Conservation (phyloP, 2,329 filamentous ascomycete genomes). For the Dothideomycetes sp. region DNA sequence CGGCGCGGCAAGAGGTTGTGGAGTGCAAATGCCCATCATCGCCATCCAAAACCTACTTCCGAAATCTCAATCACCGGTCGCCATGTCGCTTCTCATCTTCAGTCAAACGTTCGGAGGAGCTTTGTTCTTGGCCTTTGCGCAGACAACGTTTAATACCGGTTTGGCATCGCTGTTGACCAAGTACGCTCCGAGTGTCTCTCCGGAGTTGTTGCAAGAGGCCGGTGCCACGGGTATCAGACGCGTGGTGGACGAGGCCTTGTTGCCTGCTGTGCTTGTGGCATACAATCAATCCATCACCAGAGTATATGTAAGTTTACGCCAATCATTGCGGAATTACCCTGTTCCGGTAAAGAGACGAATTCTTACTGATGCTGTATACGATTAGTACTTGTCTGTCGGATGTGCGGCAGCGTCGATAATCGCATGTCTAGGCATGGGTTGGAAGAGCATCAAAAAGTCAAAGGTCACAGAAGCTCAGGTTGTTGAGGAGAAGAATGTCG, state of each 20-base stretch:
- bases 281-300: conserved; percentile 53
- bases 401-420: neutral
- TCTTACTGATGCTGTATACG: no score
- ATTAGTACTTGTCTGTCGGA: conserved; percentile 1
- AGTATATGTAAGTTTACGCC: no score
- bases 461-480: no score
- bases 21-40: conserved; percentile 44
- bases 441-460: conserved; percentile 7
- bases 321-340: no score
- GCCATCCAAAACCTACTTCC: conserved; percentile 28
- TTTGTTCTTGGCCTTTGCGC: conserved; percentile 23
- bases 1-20: conserved; percentile 40
- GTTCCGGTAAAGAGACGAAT: no score
- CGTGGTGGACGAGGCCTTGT: conserved; percentile 41
- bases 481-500: no score
- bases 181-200: conserved; percentile 31
- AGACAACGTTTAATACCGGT: conserved; percentile 24
- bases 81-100: conserved; percentile 26
- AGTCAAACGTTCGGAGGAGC: conserved; percentile 24
- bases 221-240: conserved; percentile 54
- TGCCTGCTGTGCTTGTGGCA: conserved; percentile 48
- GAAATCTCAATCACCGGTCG: conserved; percentile 23
- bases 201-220: conserved; percentile 33
- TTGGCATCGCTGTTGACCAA: neutral
- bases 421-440: conserved; percentile 5